Base-by-base conservation (phyloP, 148 eudicot species). In the Vaccinium corymbosum region DNA sequence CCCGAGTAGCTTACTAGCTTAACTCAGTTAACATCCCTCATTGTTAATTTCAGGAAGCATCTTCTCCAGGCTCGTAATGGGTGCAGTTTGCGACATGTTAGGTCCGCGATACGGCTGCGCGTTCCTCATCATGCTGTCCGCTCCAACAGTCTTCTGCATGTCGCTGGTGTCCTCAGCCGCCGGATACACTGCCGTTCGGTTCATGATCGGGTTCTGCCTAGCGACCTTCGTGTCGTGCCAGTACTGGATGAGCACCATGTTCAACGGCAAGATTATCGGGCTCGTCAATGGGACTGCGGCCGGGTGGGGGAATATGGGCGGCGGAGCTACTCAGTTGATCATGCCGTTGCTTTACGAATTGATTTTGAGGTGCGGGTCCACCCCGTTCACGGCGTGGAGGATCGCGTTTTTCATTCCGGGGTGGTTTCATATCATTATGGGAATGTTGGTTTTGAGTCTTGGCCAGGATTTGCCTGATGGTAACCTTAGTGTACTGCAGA, bases 391-490 rank as follows among this genome's bases (percentile, higher is more conserved):
- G 0, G 92, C 92, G 3, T 91, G 93, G 93, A 83, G 92, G 84
- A 89, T 91, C 32, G 93, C 93, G 8, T 91, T 91, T 53, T 87
- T 89, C 82, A 81, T 91, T 22, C 93, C 91, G 0, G 93, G 93
- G 0, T 91, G 89, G 82, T 76, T 86, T 25, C 90, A 91, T 81
- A 46, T 91, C 3, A 84, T 89, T 22, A 72, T 81, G 32, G 93
- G 93, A 6, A 64, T 91, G 0, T n/a, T 88, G 88, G 93, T 91
- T 3, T 78, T 91, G 68, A 89, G 86, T 48, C 86, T 91, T 10
- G 93, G 93, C 32, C 93, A 89, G 20, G 93, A 91, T 59, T 82
- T 91, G 83, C 91, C 93, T 20, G 93, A 91, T 79, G 93, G 93
- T 0, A 91, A 91, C 83, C 90, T 88, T 27, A 46, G 88, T 48